Conservation (phyloP, 2,329 filamentous ascomycete species). For the Nemania serpens region DNA sequence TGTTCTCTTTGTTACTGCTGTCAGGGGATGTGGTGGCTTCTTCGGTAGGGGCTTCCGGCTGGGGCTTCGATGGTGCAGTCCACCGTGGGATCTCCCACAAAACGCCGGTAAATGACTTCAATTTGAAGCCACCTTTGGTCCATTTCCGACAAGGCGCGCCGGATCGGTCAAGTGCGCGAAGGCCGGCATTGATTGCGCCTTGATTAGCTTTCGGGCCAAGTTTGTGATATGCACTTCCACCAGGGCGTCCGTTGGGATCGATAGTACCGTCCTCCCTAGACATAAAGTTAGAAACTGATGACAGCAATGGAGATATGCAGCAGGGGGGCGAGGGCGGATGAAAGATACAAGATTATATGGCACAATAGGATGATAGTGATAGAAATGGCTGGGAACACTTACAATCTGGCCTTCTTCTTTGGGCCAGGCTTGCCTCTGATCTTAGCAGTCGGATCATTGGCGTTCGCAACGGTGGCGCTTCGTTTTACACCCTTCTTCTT, state of each 20-base stretch:
- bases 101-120: slow-evolving; percentile 78
- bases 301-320: neutral
- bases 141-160: slow-evolving; percentile 93
- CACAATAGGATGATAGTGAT: neutral
- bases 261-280: slow-evolving; percentile 64
- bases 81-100: slow-evolving; percentile 34
- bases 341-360: neutral
- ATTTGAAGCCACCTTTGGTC: slow-evolving; percentile 77
- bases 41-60: slow-evolving; percentile 51
- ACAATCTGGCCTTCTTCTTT: slow-evolving; percentile 96
- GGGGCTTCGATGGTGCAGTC: slow-evolving; percentile 65
- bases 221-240: slow-evolving; percentile 68
- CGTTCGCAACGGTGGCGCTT: slow-evolving; percentile 67
- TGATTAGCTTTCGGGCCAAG: slow-evolving; percentile 96
- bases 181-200: slow-evolving; percentile 94
- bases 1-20: slow-evolving; percentile 67
- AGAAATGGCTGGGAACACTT: slow-evolving; percentile 52
- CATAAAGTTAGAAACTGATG: slow-evolving; percentile 7
- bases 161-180: slow-evolving; percentile 89
- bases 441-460: slow-evolving; percentile 63
- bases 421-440: slow-evolving; percentile 86
- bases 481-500: slow-evolving; percentile 81
- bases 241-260: slow-evolving; percentile 58
- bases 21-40: slow-evolving; percentile 53
- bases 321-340: neutral